A percentile compares a stretch with the other conserved stretches of the same genome.
phyloP scores from a whole-genome alignment of 2,329 filamentous ascomycete genomes.

The Ceratocystis huliohia region DNA sequence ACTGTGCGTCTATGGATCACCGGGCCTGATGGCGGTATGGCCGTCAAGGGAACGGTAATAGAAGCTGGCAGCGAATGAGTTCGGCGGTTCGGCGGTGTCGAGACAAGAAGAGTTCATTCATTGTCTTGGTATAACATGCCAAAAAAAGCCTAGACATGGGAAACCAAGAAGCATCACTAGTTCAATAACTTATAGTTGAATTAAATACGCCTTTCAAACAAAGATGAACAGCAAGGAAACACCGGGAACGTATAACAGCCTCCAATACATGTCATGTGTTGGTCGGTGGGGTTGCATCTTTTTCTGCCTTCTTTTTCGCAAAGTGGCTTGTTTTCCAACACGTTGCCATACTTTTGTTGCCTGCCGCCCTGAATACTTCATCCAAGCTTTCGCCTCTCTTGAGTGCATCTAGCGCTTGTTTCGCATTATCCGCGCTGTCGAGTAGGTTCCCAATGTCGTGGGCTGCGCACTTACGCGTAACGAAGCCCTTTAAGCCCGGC shows the following conservation, averaged over 20 bases:
- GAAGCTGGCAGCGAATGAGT: background rate
- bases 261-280: background rate
- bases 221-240: background rate
- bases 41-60: conserved; percentile 44
- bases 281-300: background rate
- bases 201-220: background rate
- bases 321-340: conserved; percentile 20
- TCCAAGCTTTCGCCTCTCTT: conserved; percentile 32
- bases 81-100: too few relatives aligned
- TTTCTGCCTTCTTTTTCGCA: conserved; percentile 1
- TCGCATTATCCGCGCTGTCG: conserved; percentile 37
- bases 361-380: conserved; percentile 21
- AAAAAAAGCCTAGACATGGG: background rate
- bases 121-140: background rate
- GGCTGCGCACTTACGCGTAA: conserved; percentile 29
- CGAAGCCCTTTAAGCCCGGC: conserved; percentile 24
- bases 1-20: conserved; percentile 49
- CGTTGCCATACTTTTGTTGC: background rate
- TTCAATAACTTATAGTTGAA: background rate
- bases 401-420: conserved; percentile 35
- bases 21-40: conserved; percentile 46
- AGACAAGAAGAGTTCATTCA: background rate
- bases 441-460: conserved; percentile 32
- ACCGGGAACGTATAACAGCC: background rate
- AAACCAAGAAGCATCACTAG: background rate